Percentiles rank a stretch among this genome's conserved stretches.
Evolutionary conservation across 306 rosid genomes (phyloP).

Genomic region (Citrullus amarus): DNA sequence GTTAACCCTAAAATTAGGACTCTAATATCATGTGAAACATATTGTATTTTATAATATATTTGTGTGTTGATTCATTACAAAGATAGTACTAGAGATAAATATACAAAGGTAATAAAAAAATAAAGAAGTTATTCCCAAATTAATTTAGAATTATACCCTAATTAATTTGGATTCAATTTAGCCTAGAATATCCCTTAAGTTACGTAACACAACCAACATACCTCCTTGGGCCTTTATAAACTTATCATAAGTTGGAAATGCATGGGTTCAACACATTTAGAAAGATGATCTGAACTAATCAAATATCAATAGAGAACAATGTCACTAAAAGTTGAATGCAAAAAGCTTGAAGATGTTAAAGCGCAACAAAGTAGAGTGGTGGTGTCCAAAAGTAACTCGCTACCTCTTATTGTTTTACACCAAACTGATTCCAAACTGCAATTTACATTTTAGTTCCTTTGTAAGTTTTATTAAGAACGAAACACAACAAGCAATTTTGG

Average conservation of each 20-base stretch:
- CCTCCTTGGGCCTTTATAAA: conserved; percentile 80
- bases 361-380: neutral
- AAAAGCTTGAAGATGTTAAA: neutral
- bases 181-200: too few relatives aligned
- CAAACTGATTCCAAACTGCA: neutral
- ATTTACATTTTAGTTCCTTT: too few relatives aligned
- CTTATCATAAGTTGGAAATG: conserved; percentile 81
- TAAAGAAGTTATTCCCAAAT: too few relatives aligned
- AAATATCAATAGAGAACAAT: neutral
- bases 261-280: conserved; percentile 93
- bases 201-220: conserved; percentile 7
- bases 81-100: too few relatives aligned
- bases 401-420: neutral
- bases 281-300: conserved; percentile 67
- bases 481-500: too few relatives aligned
- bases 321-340: neutral
- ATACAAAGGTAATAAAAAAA: too few relatives aligned
- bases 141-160: too few relatives aligned
- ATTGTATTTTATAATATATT: too few relatives aligned
- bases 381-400: neutral
- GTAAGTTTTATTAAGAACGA: neutral
- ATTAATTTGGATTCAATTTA: too few relatives aligned
- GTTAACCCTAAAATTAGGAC: too few relatives aligned
- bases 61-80: too few relatives aligned
- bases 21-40: too few relatives aligned